phyloP scores from a whole-genome alignment of 164 flowering plant genomes.

The Nelumbo lutea region DNA sequence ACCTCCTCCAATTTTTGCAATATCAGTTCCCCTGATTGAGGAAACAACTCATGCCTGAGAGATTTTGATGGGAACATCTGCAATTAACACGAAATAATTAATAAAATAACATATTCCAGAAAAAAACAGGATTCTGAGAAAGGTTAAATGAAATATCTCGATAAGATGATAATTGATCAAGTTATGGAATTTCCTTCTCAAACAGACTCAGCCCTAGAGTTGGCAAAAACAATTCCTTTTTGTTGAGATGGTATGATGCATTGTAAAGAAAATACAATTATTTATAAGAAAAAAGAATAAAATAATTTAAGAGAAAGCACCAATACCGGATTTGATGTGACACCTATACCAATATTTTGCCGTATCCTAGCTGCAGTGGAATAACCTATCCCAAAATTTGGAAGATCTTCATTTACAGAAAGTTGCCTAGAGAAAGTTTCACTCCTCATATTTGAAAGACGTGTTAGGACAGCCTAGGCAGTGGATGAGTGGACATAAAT shows the following conservation, averaged over 20 bases:
- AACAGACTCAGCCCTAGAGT: not conserved
- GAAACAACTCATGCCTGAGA: not conserved
- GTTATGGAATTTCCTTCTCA: not conserved
- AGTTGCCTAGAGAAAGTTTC: conserved; percentile 40
- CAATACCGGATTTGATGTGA: conserved; percentile 8
- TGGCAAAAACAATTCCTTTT: not conserved
- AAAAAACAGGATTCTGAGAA: not conserved
- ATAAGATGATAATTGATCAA: not conserved
- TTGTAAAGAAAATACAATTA: not conserved
- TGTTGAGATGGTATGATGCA: not conserved
- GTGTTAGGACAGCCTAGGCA: conserved; percentile 65
- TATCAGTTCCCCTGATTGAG: conserved; percentile 38
- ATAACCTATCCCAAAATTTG: conserved; percentile 33
- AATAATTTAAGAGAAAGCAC: not conserved
- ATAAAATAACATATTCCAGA: not conserved
- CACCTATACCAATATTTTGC: conserved; percentile 3
- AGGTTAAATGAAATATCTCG: not conserved
- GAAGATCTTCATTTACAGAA: conserved; percentile 36
- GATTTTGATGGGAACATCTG: conserved; percentile 57
- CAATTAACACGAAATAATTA: conserved; percentile 13
- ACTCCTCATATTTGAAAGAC: conserved; percentile 52
- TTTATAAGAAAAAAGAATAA: not conserved
- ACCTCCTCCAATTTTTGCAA: conserved; percentile 12
- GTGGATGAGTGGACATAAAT: not conserved
- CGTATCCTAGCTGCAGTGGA: conserved; percentile 40